Base-by-base conservation (phyloP, 352 stramenopile genomes). In the Globisporangium solare region DNA sequence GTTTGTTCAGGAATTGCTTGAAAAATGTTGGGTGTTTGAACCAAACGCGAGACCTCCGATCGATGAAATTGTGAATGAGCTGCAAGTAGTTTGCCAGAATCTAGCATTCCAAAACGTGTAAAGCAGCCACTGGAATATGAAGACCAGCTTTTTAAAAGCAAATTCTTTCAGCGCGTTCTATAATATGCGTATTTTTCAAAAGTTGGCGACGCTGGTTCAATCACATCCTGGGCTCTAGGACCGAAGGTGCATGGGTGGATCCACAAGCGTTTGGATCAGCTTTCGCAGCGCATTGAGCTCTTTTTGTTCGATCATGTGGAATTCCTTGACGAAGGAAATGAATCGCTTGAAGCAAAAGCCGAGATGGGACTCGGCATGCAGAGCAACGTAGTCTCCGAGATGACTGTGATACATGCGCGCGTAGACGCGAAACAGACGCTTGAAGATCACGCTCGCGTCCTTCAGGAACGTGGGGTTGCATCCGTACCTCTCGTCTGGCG, bases 271-370 rank as follows among this genome's bases (percentile, higher is more conserved):
- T 51, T 82, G 88, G 48, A 98, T 95, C 61, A 98, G 75, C 49
- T 98, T 96, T 47, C 96, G 88, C 54, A 98, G 68, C 24, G 93
- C 91, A 56, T 97, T 89, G 54, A 98, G 85, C 70, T 98, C 94
- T 64, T 96, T 95, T 63, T 97, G 82, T 18, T 95, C 88, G 41
- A 98, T 79, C 32, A 98, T 71, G 8, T 94, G 70, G 69, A 98
- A 98, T 56, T 97, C 82, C 3, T 76, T 87, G 65, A 94, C 92
- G 70, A 99, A 99, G 48, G 97, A 95, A 62, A 98, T 86, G 60
- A 98, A 99, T 43, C 97, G 92, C 74, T 98, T 98, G 74, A 98
- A 98, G 65, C 91, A 98, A 15, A 97, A 97, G 71, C 98, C 98
- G 47, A 99, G 77, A 66, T 98, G 93, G 24, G 86, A 79, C 41